Base-by-base conservation (phyloP, 1,284 basidiomycete genomes). In the Puccinia novopanici region DNA sequence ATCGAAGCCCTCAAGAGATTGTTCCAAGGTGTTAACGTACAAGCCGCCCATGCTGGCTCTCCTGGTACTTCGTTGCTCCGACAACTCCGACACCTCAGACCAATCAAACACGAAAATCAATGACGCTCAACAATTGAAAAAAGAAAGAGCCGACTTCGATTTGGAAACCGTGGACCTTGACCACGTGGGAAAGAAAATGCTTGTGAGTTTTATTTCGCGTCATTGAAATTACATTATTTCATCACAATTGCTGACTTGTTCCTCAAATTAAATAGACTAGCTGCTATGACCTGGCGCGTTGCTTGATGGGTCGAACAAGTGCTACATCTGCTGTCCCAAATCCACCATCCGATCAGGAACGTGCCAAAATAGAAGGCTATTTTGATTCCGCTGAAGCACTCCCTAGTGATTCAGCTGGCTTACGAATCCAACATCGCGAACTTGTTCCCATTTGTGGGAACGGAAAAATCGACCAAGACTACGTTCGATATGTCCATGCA, bases 401-500 rank as follows among this genome's bases (percentile, higher is more conserved):
- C 8, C 63, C 75, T 42, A 67, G 61, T 55, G 75, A 77, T 40
- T 19, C 45, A 40, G 61, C 75, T 12, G 63, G 61, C 6, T 12
- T 37, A 19, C 75, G 27, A 40, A 52, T 77, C 27, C 61, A 77
- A 10, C 52, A 30, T 30, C 45, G 63, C 15, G 61, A 77, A 42
- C 30, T 77, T 50, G 63, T 40, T 27, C 22, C 59, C 3, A 77
- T 77, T 24, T 6, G 3, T 9, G 22, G 63, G 19, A 77, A 30
- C 19, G 27, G 48, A 34, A 79, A 79, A 55, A 71, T 79, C 54
- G 76, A 71, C 34, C 15, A 57, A 40, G 67, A 71, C 34, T 79
- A 79, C 40, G 30, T 79, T 13, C 8, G 45, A 2, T 79, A 55
- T 34, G 24, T 78, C 24, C 63, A 70, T 78, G 75, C 8, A 37